Conservation (phyloP, 139 green algal genomes). For the Auxenochlorella protothecoides region DNA sequence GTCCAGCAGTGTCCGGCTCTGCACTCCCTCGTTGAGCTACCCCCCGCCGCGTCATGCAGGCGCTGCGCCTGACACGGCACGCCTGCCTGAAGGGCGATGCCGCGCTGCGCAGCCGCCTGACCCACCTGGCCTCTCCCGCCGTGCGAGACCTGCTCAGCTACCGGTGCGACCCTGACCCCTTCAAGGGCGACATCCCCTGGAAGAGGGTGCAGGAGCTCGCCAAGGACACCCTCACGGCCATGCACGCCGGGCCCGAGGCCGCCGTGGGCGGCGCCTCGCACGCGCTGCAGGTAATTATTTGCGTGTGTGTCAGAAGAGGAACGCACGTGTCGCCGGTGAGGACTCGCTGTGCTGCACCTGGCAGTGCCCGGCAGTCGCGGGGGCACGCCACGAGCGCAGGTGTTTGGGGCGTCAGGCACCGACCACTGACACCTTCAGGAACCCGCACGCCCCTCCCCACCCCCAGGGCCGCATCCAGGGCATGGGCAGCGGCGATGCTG, state of each 20-base stretch:
- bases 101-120: slow-evolving; percentile 52
- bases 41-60: slow-evolving; percentile 23
- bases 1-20: neutral
- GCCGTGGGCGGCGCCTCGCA: neutral
- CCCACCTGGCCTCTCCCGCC: slow-evolving; percentile 22
- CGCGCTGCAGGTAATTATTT: no score
- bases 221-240: slow-evolving; percentile 10
- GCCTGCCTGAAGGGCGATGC: slow-evolving; percentile 42
- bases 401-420: no score
- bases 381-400: no score
- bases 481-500: slow-evolving; percentile 49
- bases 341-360: neutral
- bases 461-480: slow-evolving; percentile 63
- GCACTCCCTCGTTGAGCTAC: neutral
- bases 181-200: slow-evolving; percentile 30
- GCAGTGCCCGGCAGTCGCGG: neutral
- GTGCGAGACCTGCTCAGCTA: slow-evolving; percentile 32
- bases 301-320: no score
- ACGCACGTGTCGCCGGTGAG: neutral
- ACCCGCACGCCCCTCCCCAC: neutral
- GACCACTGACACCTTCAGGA: no score
- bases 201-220: slow-evolving; percentile 24
- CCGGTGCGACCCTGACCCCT: slow-evolving; percentile 20
- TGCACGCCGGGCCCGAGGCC: slow-evolving; percentile 1
- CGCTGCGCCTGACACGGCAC: slow-evolving; percentile 61